phyloP scores from a whole-genome alignment of 2,329 filamentous ascomycete species.

The Diaporthe sp. region DNA sequence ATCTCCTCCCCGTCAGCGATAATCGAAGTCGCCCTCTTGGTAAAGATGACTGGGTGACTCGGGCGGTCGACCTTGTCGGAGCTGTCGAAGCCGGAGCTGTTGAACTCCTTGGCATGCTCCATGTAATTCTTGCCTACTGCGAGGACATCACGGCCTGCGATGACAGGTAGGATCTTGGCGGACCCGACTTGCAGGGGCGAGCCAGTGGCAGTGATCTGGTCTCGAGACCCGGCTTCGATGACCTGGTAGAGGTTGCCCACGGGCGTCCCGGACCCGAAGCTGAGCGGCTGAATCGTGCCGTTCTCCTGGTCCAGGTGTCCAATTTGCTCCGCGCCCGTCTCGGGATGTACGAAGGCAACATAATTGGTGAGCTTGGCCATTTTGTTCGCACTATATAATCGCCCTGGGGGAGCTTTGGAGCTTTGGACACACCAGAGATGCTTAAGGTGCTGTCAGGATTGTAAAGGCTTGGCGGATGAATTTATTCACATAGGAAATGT shows the following conservation, averaged over 20 bases:
- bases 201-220: background rate
- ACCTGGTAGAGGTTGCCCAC: background rate
- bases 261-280: background rate
- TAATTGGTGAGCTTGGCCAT: background rate
- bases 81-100: constrained; percentile 5
- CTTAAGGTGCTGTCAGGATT: background rate
- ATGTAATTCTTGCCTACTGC: constrained; percentile 3
- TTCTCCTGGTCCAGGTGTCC: background rate
- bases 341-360: background rate
- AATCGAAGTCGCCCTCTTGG: constrained; percentile 6
- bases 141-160: background rate
- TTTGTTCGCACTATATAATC: background rate
- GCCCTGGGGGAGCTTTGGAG: no score
- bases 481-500: no score
- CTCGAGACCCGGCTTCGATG: background rate
- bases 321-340: background rate
- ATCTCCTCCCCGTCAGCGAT: constrained; percentile 5
- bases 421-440: no score
- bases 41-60: constrained; percentile 3
- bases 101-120: constrained; percentile 11
- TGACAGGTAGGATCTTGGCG: background rate
- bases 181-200: background rate
- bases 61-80: constrained; percentile 13
- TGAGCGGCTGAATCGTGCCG: background rate
- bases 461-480: no score